phyloP scores from a whole-genome alignment of 495 filamentous ascomycete species.

The Xylaria flabelliformis region DNA sequence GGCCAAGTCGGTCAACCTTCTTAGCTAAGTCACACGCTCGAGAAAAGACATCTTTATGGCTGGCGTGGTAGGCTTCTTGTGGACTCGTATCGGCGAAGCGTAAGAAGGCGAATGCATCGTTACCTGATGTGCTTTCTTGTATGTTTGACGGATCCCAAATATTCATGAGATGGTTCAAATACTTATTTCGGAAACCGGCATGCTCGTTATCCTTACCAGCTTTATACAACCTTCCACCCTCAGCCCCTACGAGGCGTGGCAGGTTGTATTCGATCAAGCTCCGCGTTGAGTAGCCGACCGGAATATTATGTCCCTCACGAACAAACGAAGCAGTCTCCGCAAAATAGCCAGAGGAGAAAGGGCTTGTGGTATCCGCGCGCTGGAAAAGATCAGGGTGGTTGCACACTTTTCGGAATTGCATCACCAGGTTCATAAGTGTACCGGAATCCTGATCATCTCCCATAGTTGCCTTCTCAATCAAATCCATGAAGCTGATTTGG shows the following conservation, averaged over 20 bases:
- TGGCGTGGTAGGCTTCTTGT: slow-evolving; percentile 71
- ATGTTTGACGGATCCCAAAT: slow-evolving; percentile 87
- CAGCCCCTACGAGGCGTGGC: slow-evolving; percentile 77
- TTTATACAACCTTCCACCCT: slow-evolving; percentile 76
- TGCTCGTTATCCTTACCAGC: slow-evolving; percentile 74
- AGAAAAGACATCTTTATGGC: slow-evolving; percentile 57
- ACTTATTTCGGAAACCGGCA: slow-evolving; percentile 78
- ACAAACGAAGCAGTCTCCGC: slow-evolving; percentile 95
- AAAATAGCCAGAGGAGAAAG: slow-evolving; percentile 80
- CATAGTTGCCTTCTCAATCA: slow-evolving; percentile 94
- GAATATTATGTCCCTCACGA: slow-evolving; percentile 80
- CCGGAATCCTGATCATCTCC: slow-evolving; percentile 94
- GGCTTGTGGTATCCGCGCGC: slow-evolving; percentile 87
- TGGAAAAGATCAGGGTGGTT: slow-evolving; percentile 98
- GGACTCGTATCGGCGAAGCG: slow-evolving; percentile 82
- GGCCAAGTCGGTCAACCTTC: slow-evolving; percentile 58
- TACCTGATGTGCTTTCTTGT: slow-evolving; percentile 57
- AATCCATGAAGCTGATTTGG: slow-evolving; percentile 97
- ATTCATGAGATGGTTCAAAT: slow-evolving; percentile 80
- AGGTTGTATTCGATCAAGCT: slow-evolving; percentile 84
- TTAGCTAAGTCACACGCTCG: slow-evolving; percentile 66
- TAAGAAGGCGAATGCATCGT: slow-evolving; percentile 84
- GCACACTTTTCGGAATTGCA: slow-evolving; percentile 99
- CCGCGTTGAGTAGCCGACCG: slow-evolving; percentile 85
- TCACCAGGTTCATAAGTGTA: slow-evolving; percentile 98